Base-by-base conservation (phyloP, 2,329 filamentous ascomycete genomes). In the Podosphaera leucotricha region DNA sequence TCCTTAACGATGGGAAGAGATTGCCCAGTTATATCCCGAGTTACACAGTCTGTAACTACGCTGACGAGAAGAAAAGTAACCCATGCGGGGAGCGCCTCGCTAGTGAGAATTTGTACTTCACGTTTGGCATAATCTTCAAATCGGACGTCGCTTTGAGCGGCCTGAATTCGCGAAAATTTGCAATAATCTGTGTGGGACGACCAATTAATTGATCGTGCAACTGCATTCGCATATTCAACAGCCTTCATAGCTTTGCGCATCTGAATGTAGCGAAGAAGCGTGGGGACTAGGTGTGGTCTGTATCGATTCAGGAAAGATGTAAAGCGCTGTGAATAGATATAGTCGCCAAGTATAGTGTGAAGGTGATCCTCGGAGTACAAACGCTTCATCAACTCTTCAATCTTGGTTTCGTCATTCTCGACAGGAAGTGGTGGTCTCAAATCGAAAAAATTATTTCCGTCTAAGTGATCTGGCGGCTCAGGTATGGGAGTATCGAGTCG, bases 31-130 rank as follows among this genome's bases (percentile, higher is more conserved):
- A 84, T 72, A 16, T 76, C 67, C 47, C 71, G 67, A 47, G 71
- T 68, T 28, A 84, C 73, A 39, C 75, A 78, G 11, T 70, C 60
- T 49, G 71, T 77, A n/a, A 80, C 77, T 6, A 75, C 71, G 43
- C 72, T 69, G 30, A 75, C 71, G 59, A 75, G 80, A 1, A 68
- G 66, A 49, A 79, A 68, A 0, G 76, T 75, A 45, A 83, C 68
- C 54, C 76, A 84, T 0, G 76, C 76, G 1, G 79, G 75, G 1
- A 84, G 59, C 43, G 82, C 78, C 37, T 83, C 73, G n/a, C 47
- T 45, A 21, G 46, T 46, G 7, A 54, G 46, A 13, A 52, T 35
- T 16, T 48, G 24, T 22, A 53, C 39, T 38, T 54, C 50, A 38
- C 48, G 45, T 2, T 43, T 44, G 2, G 52, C 52, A 30, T 52